Percentiles rank a stretch among this genome's conserved stretches.
Conservation (phyloP, 331 rosid genomes). For the Arachis monticola region DNA sequence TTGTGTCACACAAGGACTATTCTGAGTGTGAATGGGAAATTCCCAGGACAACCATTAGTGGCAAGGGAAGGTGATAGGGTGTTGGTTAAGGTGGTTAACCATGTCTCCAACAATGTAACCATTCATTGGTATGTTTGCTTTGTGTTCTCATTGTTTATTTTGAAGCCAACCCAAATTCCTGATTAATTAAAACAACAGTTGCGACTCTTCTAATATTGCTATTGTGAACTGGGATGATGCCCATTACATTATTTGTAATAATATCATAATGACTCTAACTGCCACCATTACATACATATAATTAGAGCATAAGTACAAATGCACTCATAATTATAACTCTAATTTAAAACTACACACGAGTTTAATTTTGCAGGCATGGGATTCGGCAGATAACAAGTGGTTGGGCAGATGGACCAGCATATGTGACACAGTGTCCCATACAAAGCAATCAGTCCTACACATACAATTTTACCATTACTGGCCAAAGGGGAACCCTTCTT, state of each 20-base stretch:
- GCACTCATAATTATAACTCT: too few relatives aligned
- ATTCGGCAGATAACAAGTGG: slow-evolving; percentile 65
- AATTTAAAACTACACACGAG: too few relatives aligned
- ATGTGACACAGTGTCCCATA: slow-evolving; percentile 83
- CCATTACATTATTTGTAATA: too few relatives aligned
- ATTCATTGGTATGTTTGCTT: slow-evolving; percentile 69
- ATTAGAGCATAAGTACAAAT: too few relatives aligned
- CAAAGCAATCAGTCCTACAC: slow-evolving; percentile 65
- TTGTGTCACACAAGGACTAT: slow-evolving; percentile 73
- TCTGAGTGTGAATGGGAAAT: slow-evolving; percentile 65
- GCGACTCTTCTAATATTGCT: too few relatives aligned
- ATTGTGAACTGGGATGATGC: too few relatives aligned
- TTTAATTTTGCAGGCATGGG: slow-evolving; percentile 67
- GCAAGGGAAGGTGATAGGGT: slow-evolving; percentile 92
- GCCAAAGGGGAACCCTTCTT: slow-evolving; percentile 80
- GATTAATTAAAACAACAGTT: too few relatives aligned
- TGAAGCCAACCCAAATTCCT: not conserved
- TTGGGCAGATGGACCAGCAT: slow-evolving; percentile 90
- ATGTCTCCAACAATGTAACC: slow-evolving; percentile 60
- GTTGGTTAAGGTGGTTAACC: slow-evolving; percentile 66
- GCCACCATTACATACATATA: too few relatives aligned
- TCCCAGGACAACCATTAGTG: slow-evolving; percentile 73
- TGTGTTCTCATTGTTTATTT: not conserved
- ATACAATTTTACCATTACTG: slow-evolving; percentile 78
- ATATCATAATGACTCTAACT: too few relatives aligned